Conservation (phyloP, 2,329 filamentous ascomycete genomes). For the Venturia carpophila region DNA sequence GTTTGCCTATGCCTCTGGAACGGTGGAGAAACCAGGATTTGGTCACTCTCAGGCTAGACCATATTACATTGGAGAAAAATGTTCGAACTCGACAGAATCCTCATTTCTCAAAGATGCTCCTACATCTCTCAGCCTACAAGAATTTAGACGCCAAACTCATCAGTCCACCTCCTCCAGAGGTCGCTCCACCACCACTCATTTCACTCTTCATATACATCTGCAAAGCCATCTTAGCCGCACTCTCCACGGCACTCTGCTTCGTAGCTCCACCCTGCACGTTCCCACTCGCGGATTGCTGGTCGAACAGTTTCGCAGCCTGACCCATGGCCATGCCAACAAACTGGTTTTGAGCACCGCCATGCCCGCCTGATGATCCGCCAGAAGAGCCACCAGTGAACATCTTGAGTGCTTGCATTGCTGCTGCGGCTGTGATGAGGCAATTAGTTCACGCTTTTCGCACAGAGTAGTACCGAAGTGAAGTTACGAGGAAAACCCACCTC, state of each 20-base stretch:
- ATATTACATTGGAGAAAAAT: no score
- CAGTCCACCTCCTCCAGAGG: conserved; percentile 39
- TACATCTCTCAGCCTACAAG: conserved; percentile 25
- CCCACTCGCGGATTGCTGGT: conserved; percentile 50
- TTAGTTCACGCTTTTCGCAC: conserved; percentile 24
- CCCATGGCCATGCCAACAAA: conserved; percentile 83
- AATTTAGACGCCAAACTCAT: conserved; percentile 56
- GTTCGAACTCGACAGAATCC: no score
- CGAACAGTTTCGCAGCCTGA: conserved; percentile 72
- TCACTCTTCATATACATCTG: conserved; percentile 87
- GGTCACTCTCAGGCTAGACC: no score
- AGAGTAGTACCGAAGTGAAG: background rate
- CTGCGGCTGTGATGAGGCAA: conserved; percentile 47
- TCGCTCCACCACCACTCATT: conserved; percentile 37
- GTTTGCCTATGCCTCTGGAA: no score
- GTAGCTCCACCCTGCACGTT: conserved; percentile 53
- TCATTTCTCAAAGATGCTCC: no score
- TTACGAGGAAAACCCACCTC: background rate
- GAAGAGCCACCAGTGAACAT: conserved; percentile 54
- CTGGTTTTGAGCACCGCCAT: conserved; percentile 54
- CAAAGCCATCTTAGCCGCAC: conserved; percentile 77
- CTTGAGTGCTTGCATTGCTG: conserved; percentile 75
- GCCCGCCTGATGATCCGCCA: conserved; percentile 30
- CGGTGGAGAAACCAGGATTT: no score
- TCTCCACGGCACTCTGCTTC: conserved; percentile 73